These are phyloP conservation scores for Nakazawaea laoshanensis DNA, from an alignment of 805 yeast genomes.

Conservation along the genomic window DNA sequence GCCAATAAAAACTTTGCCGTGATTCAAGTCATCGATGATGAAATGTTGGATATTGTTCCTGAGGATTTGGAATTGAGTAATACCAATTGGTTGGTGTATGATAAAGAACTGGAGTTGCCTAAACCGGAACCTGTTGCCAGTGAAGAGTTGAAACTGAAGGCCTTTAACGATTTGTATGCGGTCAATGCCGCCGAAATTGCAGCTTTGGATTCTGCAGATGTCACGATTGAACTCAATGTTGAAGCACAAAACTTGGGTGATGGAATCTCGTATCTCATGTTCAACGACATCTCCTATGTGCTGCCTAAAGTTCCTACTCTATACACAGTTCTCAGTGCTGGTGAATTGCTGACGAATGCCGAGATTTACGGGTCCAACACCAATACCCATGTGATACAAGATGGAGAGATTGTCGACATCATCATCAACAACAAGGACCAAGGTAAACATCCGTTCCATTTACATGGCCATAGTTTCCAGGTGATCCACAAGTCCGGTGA, in stretches of 20 bases:
- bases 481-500: constrained; percentile 44
- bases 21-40: constrained; percentile 51
- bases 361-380: constrained; percentile 70
- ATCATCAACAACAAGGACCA: constrained; percentile 75
- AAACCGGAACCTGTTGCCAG: constrained; percentile 58
- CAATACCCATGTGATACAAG: constrained; percentile 50
- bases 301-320: constrained; percentile 68
- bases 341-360: constrained; percentile 43
- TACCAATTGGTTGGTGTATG: constrained; percentile 49
- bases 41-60: constrained; percentile 68
- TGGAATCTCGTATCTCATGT: constrained; percentile 72
- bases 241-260: constrained; percentile 63
- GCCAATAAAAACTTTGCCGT: constrained; percentile 45
- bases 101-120: constrained; percentile 24
- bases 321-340: constrained; percentile 53
- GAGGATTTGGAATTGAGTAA: constrained; percentile 43
- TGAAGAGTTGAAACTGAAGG: constrained; percentile 41
- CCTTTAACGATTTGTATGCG: constrained; percentile 39
- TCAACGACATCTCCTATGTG: constrained; percentile 57
- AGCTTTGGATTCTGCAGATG: constrained; percentile 52
- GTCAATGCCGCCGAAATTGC: constrained; percentile 29
- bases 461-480: constrained; percentile 70
- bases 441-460: constrained; percentile 73
- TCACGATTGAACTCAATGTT: constrained; percentile 48
- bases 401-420: constrained; percentile 62